Conservation (phyloP, 2,329 filamentous ascomycete genomes). For the Alternaria sp. region DNA sequence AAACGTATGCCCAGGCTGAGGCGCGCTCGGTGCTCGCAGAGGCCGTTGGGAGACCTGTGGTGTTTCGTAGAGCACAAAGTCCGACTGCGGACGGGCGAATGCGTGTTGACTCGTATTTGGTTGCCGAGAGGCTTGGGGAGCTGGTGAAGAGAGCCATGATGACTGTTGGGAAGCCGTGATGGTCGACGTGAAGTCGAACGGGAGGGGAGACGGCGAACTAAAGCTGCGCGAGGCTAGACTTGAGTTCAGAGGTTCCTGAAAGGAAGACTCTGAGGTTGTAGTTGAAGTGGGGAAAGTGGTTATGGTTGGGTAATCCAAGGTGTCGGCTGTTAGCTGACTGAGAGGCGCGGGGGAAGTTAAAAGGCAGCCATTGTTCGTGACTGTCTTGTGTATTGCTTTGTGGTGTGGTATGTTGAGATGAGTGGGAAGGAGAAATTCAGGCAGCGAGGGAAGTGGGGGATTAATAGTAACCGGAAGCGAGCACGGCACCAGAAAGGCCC, state of each 20-base stretch:
- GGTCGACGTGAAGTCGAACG: constrained; percentile 76
- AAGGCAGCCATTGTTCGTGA: constrained; percentile 52
- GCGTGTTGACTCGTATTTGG: constrained; percentile 54
- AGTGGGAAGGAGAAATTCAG: constrained; percentile 39
- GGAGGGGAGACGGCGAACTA: constrained; percentile 63
- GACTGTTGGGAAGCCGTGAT: constrained; percentile 78
- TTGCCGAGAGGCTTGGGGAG: constrained; percentile 60
- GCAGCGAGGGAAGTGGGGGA: constrained; percentile 40
- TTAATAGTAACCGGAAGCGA: constrained; percentile 36
- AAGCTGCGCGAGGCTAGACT: constrained; percentile 69
- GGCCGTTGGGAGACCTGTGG: constrained; percentile 54
- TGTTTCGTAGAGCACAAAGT: constrained; percentile 80
- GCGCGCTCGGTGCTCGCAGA: constrained; percentile 61
- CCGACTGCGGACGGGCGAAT: constrained; percentile 65
- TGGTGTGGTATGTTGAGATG: constrained; percentile 30
- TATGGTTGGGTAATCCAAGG: constrained; percentile 39
- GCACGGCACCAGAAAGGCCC: constrained; percentile 17
- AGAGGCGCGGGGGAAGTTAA: constrained; percentile 39
- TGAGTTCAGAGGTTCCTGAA: constrained; percentile 68
- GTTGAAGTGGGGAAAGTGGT: constrained; percentile 38
- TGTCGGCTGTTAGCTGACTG: constrained; percentile 41
- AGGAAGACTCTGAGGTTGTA: constrained; percentile 51
- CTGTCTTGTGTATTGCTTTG: constrained; percentile 39
- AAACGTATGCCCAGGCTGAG: constrained; percentile 66
- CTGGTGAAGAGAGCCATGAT: constrained; percentile 80